These are phyloP conservation scores for Zygosaccharomyces sapae DNA, from an alignment of 1,139 yeast genomes.

Conservation along the genomic window DNA sequence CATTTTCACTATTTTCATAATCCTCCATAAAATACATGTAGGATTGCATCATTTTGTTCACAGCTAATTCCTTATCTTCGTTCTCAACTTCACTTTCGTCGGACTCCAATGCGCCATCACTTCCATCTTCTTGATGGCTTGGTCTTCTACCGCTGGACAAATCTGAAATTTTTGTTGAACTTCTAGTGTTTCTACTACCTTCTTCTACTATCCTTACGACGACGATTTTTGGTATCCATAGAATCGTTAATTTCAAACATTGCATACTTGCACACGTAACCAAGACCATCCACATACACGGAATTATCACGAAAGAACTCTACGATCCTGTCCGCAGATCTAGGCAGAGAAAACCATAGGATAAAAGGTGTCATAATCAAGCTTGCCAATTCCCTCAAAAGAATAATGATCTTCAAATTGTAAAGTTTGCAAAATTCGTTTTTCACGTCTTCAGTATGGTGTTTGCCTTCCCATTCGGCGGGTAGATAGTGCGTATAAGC, in stretches of 20 bases:
- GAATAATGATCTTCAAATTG: slow-evolving; percentile 66
- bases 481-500: slow-evolving; percentile 91
- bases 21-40: slow-evolving; percentile 83
- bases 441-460: slow-evolving; percentile 80
- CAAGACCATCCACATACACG: slow-evolving; percentile 88
- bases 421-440: slow-evolving; percentile 75
- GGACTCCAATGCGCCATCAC: slow-evolving; percentile 8
- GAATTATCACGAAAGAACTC: slow-evolving; percentile 89
- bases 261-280: slow-evolving; percentile 91
- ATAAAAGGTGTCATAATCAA: slow-evolving; percentile 81
- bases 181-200: slow-evolving; percentile 15
- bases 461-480: slow-evolving; percentile 73
- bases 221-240: slow-evolving; percentile 1
- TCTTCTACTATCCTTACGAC: slow-evolving; percentile 53
- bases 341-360: slow-evolving; percentile 76
- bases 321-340: slow-evolving; percentile 65
- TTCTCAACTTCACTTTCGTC: slow-evolving; percentile 21
- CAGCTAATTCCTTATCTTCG: slow-evolving; percentile 49
- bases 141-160: slow-evolving; percentile 1
- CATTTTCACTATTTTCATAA: slow-evolving; percentile 50
- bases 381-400: slow-evolving; percentile 74
- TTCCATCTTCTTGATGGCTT: slow-evolving; percentile 4
- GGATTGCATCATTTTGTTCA: slow-evolving; percentile 89
- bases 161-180: slow-evolving; percentile 4
- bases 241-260: slow-evolving; percentile 59